Percentiles rank a stretch among this genome's conserved stretches.
These are phyloP conservation scores for Ganoderma boninense DNA, from an alignment of 1,284 basidiomycete genomes.

Conservation along the genomic window DNA sequence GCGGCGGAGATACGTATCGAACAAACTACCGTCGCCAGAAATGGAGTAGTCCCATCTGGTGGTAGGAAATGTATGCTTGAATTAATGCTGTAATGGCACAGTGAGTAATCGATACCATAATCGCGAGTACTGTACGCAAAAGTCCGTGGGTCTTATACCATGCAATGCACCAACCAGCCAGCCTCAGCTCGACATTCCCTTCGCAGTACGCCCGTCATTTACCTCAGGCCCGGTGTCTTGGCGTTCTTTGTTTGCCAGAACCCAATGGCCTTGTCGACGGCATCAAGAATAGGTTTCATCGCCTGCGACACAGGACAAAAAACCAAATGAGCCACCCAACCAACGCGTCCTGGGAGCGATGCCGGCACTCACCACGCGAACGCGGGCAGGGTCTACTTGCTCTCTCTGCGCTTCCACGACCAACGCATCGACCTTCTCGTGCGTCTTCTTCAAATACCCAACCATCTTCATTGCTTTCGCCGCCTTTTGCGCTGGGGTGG, in stretches of 20 bases:
- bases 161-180: not conserved
- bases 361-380: conserved; percentile 67
- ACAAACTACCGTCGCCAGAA: not conserved
- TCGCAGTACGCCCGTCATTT: conserved; percentile 10
- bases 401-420: conserved; percentile 68
- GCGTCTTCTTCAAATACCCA: conserved; percentile 79
- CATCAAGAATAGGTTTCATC: conserved; percentile 81
- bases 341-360: not conserved
- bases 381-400: conserved; percentile 68
- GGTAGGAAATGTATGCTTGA: not conserved
- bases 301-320: conserved; percentile 57
- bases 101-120: conserved; percentile 21
- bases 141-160: conserved; percentile 25
- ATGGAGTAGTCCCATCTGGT: not conserved
- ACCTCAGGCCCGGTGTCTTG: conserved; percentile 27
- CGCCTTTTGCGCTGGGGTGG: conserved; percentile 70
- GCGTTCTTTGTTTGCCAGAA: conserved; percentile 55
- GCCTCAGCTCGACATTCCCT: not conserved
- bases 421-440: conserved; percentile 83
- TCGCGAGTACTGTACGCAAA: conserved; percentile 17
- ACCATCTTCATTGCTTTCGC: conserved; percentile 88
- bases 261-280: conserved; percentile 79
- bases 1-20: conserved; percentile 14
- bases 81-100: conserved; percentile 23
- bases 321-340: not conserved